phyloP scores from a whole-genome alignment of 805 yeast genomes.

The Lachancea dasiensis region DNA sequence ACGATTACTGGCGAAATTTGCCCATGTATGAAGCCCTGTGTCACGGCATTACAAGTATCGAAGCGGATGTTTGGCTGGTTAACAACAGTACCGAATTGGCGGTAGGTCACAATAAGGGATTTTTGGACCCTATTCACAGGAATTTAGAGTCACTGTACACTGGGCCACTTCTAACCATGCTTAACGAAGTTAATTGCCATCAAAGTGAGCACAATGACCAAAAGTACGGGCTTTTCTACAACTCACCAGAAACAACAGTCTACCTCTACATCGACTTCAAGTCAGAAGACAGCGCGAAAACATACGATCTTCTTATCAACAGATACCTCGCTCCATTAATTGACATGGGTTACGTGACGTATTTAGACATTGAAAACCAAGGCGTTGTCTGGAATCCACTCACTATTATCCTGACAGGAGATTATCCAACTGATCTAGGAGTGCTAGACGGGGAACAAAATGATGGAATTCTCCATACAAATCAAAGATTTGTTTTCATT shows the following conservation, averaged over 20 bases:
- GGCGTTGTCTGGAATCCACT: constrained; percentile 46
- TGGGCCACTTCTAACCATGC: constrained; percentile 43
- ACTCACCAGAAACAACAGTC: constrained; percentile 44
- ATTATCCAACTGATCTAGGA: constrained; percentile 38
- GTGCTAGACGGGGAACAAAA: constrained; percentile 12
- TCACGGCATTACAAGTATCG: constrained; percentile 51
- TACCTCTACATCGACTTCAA: constrained; percentile 62
- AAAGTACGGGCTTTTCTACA: constrained; percentile 34
- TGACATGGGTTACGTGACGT: constrained; percentile 45
- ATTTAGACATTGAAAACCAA: constrained; percentile 36
- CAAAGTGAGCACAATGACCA: constrained; percentile 16
- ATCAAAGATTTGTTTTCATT: constrained; percentile 34
- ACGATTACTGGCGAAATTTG: constrained; percentile 57
- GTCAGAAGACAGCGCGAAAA: constrained; percentile 37
- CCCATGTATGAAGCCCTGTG: constrained; percentile 54
- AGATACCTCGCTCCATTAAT: constrained; percentile 42
- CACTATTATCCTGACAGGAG: constrained; percentile 61
- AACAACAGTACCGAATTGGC: constrained; percentile 39
- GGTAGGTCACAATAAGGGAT: constrained; percentile 56
- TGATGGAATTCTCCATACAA: constrained; percentile 18
- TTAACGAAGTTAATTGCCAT: constrained; percentile 42
- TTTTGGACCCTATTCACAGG: constrained; percentile 36
- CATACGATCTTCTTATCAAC: constrained; percentile 42
- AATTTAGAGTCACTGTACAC: constrained; percentile 49
- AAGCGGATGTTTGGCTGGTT: constrained; percentile 59